Evolutionary conservation across 2,329 filamentous ascomycete genomes (phyloP), one percentile per base, ranked within the genome.

Genomic region (Metarhizium sp.): DNA sequence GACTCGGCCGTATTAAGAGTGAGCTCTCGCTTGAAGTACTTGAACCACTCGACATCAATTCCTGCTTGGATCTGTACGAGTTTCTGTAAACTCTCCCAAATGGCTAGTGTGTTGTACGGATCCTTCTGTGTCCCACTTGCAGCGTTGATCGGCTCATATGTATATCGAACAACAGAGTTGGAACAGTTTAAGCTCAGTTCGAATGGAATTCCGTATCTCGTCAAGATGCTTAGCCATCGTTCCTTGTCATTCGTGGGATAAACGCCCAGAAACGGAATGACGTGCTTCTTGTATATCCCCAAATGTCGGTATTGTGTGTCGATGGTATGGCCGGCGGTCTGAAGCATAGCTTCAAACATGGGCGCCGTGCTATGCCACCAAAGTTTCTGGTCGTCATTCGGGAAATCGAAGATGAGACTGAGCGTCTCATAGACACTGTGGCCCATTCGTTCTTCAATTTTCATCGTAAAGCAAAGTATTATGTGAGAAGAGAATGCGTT

Each of bases 351-450:
- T 11, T 25, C 38, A 36, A 54, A 50, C 47, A 54, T 54, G 2
- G 53, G 53, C 4, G 47, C 53, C 11, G 47, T 51, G 20, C 53
- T 54, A 18, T 54, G 47, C 53, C 53, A 54, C 53, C 53, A 54
- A 10, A 50, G 46, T n/a, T 40, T 18, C 10, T 54, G 53, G 11
- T 50, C 36, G 16, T 54, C 14, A 6, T 50, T 36, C 3, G 25
- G 6, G 30, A 54, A 54, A 6, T 34, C 32, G 2, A 34, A 34
- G 32, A 34, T 34, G 32, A 34, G 32, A 11, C 32, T 34, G 32
- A 34, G 32, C 2, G 32, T 34, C 7, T 34, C 32, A 34, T 34
- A 34, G 6, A 34, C 32, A 34, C 32, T 34, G 6, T 34, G 32
- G 7, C 10, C 10, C 6, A 11, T 11, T 34, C 10, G 25, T 34